Conservation (phyloP, 2,329 filamentous ascomycete species). For the Phyllosticta capitalensis region DNA sequence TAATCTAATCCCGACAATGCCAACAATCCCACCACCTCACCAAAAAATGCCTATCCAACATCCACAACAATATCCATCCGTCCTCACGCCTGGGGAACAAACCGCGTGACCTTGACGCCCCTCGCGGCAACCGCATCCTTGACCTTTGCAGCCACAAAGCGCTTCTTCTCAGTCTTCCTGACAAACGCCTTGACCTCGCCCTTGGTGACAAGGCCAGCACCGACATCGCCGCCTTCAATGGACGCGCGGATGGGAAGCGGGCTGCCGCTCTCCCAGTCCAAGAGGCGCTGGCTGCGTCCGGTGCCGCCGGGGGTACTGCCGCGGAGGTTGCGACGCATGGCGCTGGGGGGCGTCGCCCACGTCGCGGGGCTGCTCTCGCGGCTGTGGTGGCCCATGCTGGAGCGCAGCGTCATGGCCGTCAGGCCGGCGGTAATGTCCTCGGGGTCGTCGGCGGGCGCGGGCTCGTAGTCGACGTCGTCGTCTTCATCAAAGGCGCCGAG, state of each 20-base stretch:
- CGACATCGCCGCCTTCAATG: constrained; percentile 14
- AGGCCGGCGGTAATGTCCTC: constrained; percentile 10
- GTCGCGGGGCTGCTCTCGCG: constrained; percentile 19
- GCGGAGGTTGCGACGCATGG: constrained; percentile 17
- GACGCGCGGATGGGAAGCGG: constrained; percentile 12
- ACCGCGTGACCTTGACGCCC: constrained; percentile 21
- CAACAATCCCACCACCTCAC: neutral
- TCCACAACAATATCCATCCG: neutral
- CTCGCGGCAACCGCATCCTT: constrained; percentile 26
- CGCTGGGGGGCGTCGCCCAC: constrained; percentile 29
- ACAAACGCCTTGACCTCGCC: constrained; percentile 31
- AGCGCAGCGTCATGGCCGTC: constrained; percentile 8
- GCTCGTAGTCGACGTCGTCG: constrained; percentile 6
- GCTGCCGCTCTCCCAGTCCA: constrained; percentile 3
- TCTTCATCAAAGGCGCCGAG: constrained; percentile 6
- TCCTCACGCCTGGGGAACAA: neutral
- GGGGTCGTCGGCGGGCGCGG: constrained; percentile 14
- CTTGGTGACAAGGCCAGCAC: constrained; percentile 31
- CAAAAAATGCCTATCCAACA: neutral
- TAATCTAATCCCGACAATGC: neutral
- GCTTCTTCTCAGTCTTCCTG: constrained; percentile 26
- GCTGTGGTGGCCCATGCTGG: constrained; percentile 15
- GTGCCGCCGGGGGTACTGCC: constrained; percentile 19
- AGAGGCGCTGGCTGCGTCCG: constrained; percentile 16
- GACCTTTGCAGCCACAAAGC: constrained; percentile 29